Base-by-base conservation (phyloP, 139 green algal genomes). In the Tetradesmus lagerheimii region DNA sequence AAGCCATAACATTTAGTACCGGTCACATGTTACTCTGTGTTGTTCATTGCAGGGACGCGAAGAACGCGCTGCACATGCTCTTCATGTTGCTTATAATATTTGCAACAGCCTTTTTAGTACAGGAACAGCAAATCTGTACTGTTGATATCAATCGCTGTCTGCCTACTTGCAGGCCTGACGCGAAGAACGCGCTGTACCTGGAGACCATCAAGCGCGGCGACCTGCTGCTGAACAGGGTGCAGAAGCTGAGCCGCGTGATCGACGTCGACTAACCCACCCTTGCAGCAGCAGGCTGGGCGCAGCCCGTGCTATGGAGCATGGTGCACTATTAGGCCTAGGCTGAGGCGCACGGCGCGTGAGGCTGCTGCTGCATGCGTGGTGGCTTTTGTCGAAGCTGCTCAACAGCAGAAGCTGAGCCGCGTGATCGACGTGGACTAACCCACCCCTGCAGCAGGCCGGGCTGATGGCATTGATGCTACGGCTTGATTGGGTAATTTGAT, bases 341-440 rank as follows among this genome's bases (percentile, higher is more conserved):
- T n/a, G 64, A 14, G 25, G 1, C 34, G 64, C 64, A 75, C 4
- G 2, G 3, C 2, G 64, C 16, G 8, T n/a, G n/a, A n/a, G n/a
- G n/a, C n/a, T n/a, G n/a, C n/a, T n/a, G n/a, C n/a, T n/a, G 64
- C 64, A 35, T 75, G 64, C 34, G 8, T 75, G 64, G 34, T 15
- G 4, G 64, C 25, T 18, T 35, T 35, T 35, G 20, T n/a, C n/a
- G n/a, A n/a, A n/a, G 86, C 94, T 99, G 88, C 93, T 99, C n/a
- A 99, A 98, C 92, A 86, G 96, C 98, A 99, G 91, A 99, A 99
- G 94, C 95, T 99, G 41, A 95, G 93, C 27, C 97, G 97, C 87
- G 93, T 99, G 6, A 97, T 98, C 39, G 98, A 99, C 90, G 88
- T 99, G 41, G 96, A 99, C 89, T 98, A 91, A 80, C 6, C 37